phyloP scores from a whole-genome alignment of 306 rosid genomes.

The Vachellia pachyceras region DNA sequence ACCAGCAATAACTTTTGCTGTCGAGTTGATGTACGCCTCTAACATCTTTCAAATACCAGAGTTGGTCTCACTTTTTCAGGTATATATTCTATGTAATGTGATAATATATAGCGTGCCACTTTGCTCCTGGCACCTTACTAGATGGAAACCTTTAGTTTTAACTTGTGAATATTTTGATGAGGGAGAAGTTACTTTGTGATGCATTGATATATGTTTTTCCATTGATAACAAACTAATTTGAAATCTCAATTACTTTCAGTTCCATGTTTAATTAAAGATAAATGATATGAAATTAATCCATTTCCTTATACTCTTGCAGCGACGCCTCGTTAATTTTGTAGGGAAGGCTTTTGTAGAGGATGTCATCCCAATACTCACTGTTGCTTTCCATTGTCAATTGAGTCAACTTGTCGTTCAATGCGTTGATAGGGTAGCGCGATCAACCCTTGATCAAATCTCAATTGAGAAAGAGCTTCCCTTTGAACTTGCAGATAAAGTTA shows the following conservation, averaged over 20 bases:
- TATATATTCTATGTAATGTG: conserved; percentile 37
- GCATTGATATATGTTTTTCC: background rate
- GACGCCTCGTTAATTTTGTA: conserved; percentile 77
- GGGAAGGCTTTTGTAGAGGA: conserved; percentile 90
- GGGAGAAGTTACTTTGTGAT: background rate
- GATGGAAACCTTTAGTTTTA: conserved; percentile 22
- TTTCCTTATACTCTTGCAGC: conserved; percentile 60
- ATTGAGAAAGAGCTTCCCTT: conserved; percentile 80
- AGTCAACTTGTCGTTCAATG: conserved; percentile 65
- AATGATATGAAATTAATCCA: conserved; percentile 24
- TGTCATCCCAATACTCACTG: conserved; percentile 74
- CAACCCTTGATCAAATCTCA: conserved; percentile 72
- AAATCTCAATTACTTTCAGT: conserved; percentile 41
- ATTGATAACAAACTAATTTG: background rate
- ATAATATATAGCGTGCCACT: conserved; percentile 6
- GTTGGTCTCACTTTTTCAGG: conserved; percentile 84
- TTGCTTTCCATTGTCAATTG: conserved; percentile 75
- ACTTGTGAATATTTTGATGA: background rate
- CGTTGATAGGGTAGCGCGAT: conserved; percentile 73
- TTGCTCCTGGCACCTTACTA: no score
- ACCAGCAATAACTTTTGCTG: conserved; percentile 86
- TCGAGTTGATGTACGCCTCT: conserved; percentile 96
- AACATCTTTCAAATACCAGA: conserved; percentile 82
- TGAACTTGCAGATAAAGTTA: conserved; percentile 59
- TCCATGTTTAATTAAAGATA: conserved; percentile 22